These are phyloP conservation scores for Colletotrichum noveboracense DNA, from an alignment of 2,329 filamentous ascomycete genomes.

Conservation along the genomic window DNA sequence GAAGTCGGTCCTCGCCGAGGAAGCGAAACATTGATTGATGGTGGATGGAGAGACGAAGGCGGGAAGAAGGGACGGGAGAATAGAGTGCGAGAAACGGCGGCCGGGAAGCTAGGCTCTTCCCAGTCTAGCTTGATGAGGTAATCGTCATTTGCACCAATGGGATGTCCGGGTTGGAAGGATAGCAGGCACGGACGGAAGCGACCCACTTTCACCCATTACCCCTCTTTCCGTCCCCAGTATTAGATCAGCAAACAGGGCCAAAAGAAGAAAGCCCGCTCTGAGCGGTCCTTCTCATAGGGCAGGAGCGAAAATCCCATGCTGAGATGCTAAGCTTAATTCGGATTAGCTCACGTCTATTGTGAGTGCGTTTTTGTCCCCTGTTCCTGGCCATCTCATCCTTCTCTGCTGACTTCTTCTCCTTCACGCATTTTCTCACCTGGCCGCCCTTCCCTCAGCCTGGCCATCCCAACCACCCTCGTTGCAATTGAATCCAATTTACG, in stretches of 20 bases:
- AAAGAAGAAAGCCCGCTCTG: not conserved
- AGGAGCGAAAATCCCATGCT: not conserved
- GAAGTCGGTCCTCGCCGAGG: not conserved
- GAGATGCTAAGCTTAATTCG: not conserved
- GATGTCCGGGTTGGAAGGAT: not conserved
- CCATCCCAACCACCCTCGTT: not conserved
- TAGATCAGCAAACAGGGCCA: not conserved
- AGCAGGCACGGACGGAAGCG: not conserved
- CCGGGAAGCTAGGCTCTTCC: not conserved
- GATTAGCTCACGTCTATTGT: conserved; percentile 1
- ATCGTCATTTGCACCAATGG: not conserved
- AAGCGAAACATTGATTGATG: not conserved
- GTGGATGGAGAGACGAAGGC: not conserved
- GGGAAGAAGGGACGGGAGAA: not conserved
- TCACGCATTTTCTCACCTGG: not conserved
- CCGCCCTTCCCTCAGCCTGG: not conserved
- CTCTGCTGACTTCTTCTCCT: conserved; percentile 6
- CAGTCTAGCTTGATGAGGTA: not conserved
- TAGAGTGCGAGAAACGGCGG: not conserved
- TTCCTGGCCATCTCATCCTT: conserved; percentile 1
- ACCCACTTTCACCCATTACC: conserved; percentile 8
- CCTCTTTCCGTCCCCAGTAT: conserved; percentile 3
- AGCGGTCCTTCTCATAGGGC: not conserved
- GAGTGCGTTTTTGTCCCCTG: not conserved
- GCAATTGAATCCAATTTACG: not conserved